Evolutionary conservation across 2,329 filamentous ascomycete species (phyloP), one percentile per base, ranked within the genome.

Genomic region (Akanthomyces muscarius): DNA sequence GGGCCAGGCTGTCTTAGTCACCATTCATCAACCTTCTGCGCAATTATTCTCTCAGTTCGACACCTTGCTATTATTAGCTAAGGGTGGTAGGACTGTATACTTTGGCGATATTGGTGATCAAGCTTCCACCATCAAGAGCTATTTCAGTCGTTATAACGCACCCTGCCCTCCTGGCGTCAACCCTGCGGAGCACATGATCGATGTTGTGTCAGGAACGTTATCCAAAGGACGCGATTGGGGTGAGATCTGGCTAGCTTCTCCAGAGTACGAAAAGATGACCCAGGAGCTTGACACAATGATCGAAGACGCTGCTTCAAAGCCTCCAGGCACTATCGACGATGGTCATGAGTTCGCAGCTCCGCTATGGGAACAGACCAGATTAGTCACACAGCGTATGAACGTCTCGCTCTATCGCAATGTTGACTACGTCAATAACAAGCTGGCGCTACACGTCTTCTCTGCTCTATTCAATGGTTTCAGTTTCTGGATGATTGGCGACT

Each of bases 131-230:
- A 72, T 90, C 61, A 81, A 80, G 50, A 77, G 77, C 28, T 90
- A 90, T 73, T 93, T 95, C 69, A 84, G 84, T 48, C 77, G 78
- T 23, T 83, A 90, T 64, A 89, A 88, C 5, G 86, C 85, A 0
- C 80, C 83, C 1, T 89, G 88, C 65, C 81, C 83, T 0, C 66
- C 77, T 0, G 83, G 85, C 0, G 85, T 84, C n/a, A 92, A 92
- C 68, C 88, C 88, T 1, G 89, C 89, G 0, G 89, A 92, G 72
- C 89, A 87, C 78, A 91, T 92, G 86, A 84, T 92, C 58, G 80
- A 84, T 55, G 80, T 83, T n/a, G 80, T 82, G 14, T 83, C 83
- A 1, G 83, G 83, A 36, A 42, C 0, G 10, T 18, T 41, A 69
- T 82, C 0, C 0, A 77, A 75, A 58, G 75, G 68, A 68, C 78